A percentile compares a stretch with the other conserved stretches of the same genome.
These are phyloP conservation scores for Stephania japonica DNA, from an alignment of 164 flowering plant species.

Conservation along the genomic window DNA sequence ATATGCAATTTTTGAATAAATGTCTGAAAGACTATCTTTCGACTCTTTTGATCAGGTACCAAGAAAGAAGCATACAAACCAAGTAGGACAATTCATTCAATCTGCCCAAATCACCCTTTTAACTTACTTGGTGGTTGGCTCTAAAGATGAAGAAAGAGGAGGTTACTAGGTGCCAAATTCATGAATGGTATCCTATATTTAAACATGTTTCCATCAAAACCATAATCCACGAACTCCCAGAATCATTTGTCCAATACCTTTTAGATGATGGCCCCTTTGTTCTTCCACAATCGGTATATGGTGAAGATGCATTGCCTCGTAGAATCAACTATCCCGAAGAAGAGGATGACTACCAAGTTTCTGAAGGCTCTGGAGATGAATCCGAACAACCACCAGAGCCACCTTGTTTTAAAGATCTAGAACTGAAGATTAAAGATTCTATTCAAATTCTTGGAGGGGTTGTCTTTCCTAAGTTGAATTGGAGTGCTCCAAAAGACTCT, in stretches of 20 bases:
- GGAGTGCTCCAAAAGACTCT: slow-evolving; percentile 94
- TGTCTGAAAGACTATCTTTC: neutral
- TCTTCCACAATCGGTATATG: slow-evolving; percentile 59
- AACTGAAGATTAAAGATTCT: slow-evolving; percentile 52
- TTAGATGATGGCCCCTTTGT: slow-evolving; percentile 77
- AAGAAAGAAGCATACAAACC: neutral
- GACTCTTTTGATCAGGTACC: neutral
- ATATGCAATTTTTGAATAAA: too few species aligned
- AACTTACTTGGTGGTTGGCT: neutral
- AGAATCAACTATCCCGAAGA: slow-evolving; percentile 61
- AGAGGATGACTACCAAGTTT: slow-evolving; percentile 54
- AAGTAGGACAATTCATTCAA: neutral
- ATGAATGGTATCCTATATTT: slow-evolving; percentile 90
- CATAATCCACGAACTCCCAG: slow-evolving; percentile 68
- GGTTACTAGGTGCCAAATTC: slow-evolving; percentile 76
- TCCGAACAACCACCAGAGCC: slow-evolving; percentile 42
- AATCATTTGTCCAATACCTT: slow-evolving; percentile 69
- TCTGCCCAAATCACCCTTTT: neutral
- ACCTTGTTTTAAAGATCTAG: slow-evolving; percentile 77
- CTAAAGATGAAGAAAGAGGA: slow-evolving; percentile 57
- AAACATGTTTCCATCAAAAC: slow-evolving; percentile 66
- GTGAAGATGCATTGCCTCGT: slow-evolving; percentile 77
- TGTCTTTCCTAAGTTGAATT: slow-evolving; percentile 84
- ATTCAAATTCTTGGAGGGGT: slow-evolving; percentile 71
- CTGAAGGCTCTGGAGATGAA: slow-evolving; percentile 67